A percentile compares a stretch with the other conserved stretches of the same genome.
Conservation (phyloP, 2,329 filamentous ascomycete species). For the Monilinia fructicola region DNA sequence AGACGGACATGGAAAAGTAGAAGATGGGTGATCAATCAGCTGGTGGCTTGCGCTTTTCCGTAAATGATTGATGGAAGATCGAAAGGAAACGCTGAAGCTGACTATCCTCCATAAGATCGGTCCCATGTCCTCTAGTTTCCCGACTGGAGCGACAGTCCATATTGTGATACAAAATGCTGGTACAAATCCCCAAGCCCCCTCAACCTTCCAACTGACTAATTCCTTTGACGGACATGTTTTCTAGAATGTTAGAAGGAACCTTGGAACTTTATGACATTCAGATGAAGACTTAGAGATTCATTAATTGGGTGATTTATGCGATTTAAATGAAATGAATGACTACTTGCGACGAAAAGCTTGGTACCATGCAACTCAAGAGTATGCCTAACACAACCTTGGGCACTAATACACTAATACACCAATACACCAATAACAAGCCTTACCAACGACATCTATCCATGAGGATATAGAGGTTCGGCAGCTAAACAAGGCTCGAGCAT, state of each 20-base stretch:
- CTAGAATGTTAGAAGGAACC: no score
- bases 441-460: no score
- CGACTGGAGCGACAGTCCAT: not conserved
- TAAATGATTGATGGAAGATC: not conserved
- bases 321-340: not conserved
- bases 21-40: not conserved
- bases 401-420: no score
- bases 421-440: no score
- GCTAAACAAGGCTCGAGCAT: no score
- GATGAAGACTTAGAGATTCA: not conserved
- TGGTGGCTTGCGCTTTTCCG: not conserved
- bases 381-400: no score
- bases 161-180: no score
- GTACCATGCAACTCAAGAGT: no score
- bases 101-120: not conserved
- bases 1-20: not conserved
- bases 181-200: not conserved
- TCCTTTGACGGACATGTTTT: no score
- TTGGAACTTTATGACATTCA: not conserved
- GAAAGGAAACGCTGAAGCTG: no score
- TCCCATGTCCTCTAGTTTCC: no score
- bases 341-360: not conserved
- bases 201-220: not conserved
- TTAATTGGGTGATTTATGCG: not conserved
- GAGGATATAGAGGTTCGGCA: no score